Percentiles rank a stretch among this genome's conserved stretches.
Evolutionary conservation across 306 rosid species (phyloP).

Genomic region (Dryas drummondii): DNA sequence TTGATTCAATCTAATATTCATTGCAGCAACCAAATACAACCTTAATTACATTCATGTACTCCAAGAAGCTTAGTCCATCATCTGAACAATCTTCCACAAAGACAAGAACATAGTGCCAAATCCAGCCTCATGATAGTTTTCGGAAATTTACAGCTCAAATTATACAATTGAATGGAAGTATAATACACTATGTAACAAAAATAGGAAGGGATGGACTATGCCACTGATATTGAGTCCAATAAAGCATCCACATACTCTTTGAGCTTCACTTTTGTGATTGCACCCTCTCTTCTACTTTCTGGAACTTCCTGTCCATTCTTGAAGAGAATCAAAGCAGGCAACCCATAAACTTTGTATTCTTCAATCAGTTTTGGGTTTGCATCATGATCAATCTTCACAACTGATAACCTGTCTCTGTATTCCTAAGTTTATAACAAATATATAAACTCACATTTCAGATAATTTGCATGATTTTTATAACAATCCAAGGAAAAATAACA

Average conservation of each 20-base stretch:
- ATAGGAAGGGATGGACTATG: conserved; percentile 28
- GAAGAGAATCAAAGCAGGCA: conserved; percentile 77
- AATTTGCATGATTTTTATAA: not conserved
- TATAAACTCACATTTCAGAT: not conserved
- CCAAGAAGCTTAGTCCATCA: no score
- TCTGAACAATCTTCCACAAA: no score
- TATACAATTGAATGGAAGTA: conserved; percentile 1
- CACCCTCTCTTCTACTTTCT: conserved; percentile 86
- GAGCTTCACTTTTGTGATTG: conserved; percentile 75
- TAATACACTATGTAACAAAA: not conserved
- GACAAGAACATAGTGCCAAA: not conserved
- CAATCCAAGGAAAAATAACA: not conserved
- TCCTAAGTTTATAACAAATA: conserved; percentile 44
- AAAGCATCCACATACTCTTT: conserved; percentile 64
- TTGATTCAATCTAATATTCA: no score
- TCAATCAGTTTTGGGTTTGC: conserved; percentile 67
- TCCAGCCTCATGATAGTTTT: not conserved
- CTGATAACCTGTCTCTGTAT: conserved; percentile 65
- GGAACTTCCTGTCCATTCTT: conserved; percentile 72
- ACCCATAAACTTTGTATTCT: conserved; percentile 78
- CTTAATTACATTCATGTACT: no score
- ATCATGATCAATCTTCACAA: conserved; percentile 83
- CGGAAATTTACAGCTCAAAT: conserved; percentile 8
- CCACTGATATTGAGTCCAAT: conserved; percentile 56
- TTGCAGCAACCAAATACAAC: no score